Evolutionary conservation across 257 asterid genomes (phyloP), one percentile per base, ranked within the genome.

Genomic region (Fraxinus americana): DNA sequence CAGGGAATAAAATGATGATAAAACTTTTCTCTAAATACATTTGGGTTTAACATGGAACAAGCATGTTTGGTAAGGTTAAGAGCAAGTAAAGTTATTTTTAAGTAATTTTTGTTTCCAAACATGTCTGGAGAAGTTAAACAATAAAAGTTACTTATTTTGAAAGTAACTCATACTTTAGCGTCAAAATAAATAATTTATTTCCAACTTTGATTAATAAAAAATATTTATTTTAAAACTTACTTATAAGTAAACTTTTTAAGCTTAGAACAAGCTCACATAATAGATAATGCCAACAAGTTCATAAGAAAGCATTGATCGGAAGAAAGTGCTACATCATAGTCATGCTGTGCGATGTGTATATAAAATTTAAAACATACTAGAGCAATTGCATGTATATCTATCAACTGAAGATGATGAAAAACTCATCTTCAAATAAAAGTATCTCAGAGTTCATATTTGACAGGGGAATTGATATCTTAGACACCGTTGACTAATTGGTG

Each of bases 1-100:
- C 89, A 81, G 70, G 57, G 82, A 69, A 66, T 43, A 30, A 39
- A 34, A 72, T 54, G 69, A 19, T 21, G 74, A 80, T 67, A 82
- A 82, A 65, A 38, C 12, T 72, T 69, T 45, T 2, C 57, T 57
- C 19, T 63, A 69, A 41, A 61, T 73, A 23, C 30, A 73, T 25
- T 65, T 59, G 14, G 67, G 5, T n/a, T n/a, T 23, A 63, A 27
- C 69, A 25, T 63, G 69, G 27, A 59, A 59, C 13, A 7, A 59
- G 29, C 13, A 59, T 23, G 16, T 43, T 21, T 23, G 29, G 29
- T 59, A 21, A 59, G 67, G 29, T 59, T 2, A 59, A 59, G 13
- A 21, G 67, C 7, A 8, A 59, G 67, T 63, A 27, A 63, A 63
- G 36, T 14, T 27, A 27, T 27, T 23, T 57, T 61, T 14, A 10